Base-by-base conservation (phyloP, 257 asterid species). In the Nicotiana undulata region DNA sequence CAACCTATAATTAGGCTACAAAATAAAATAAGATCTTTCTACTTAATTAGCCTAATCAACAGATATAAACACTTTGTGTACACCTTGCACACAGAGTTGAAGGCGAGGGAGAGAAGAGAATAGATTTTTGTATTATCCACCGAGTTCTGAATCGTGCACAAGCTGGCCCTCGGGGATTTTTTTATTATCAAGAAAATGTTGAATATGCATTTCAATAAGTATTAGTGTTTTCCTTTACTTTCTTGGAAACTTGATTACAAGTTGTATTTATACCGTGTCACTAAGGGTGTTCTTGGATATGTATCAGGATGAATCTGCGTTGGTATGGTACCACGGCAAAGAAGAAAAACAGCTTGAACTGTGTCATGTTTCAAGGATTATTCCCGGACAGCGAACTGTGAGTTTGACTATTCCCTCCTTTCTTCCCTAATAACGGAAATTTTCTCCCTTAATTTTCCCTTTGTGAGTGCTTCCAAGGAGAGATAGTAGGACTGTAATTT, bases 361-460 rank as follows among this genome's bases (percentile, higher is more conserved):
- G 72, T 86, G 86, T 55, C 93, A 83, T 26, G 93, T 95, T 85
- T 87, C 97, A 79, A 85, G 85, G 86, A 95, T 95, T 78, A 88
- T 95, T 82, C 99, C 99, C 34, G 99, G 99, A 77, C 98, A 93
- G 86, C 87, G 99, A 84, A 93, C 99, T 82, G 99, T 95, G 85
- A 95, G 98, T 89, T 79, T 82, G 84, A 80, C 70, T 46, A 11
- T 72, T 82, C 79, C 61, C 82, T 70, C 75, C 72, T 81, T 49
- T 26, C 51, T 67, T 78, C 75, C 15, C 15, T 28, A 13, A 3
- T 46, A 46, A 46, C 15, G 22, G 65, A 67, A 63, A 76, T 61
- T 63, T 68, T 77, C 63, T 17, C 37, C 56, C 72, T 49, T 22
- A 49, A 78, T 46, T 18, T n/a, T 10, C 53, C 28, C 18, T 66